A percentile compares a stretch with the other conserved stretches of the same genome.
Conservation (phyloP, 495 filamentous ascomycete genomes). For the Massariosphaeria phaeospora region DNA sequence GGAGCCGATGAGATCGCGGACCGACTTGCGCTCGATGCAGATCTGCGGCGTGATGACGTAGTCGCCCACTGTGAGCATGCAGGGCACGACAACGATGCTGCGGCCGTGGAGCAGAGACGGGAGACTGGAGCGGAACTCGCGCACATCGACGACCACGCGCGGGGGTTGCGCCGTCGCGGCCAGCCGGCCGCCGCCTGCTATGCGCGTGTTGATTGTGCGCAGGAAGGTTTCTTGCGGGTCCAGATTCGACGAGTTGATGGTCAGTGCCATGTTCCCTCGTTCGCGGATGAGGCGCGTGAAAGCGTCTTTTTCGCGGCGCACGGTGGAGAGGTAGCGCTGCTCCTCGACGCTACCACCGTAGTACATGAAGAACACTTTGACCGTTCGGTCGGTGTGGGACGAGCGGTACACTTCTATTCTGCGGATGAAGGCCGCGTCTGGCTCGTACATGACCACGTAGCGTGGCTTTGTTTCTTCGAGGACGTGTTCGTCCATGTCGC, state of each 20-base stretch:
- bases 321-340: conserved; percentile 83
- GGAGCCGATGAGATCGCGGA: conserved; percentile 84
- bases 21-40: conserved; percentile 89
- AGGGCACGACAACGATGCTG: conserved; percentile 79
- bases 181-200: conserved; percentile 85
- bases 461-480: conserved; percentile 88
- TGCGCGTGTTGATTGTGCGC: conserved; percentile 91
- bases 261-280: conserved; percentile 85
- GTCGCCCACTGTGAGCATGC: conserved; percentile 93
- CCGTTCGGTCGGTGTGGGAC: conserved; percentile 81
- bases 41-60: conserved; percentile 88
- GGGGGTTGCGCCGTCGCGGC: conserved; percentile 89
- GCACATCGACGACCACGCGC: conserved; percentile 87
- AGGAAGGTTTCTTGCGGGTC: conserved; percentile 92
- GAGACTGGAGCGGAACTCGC: conserved; percentile 89
- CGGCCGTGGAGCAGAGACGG: conserved; percentile 87
- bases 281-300: conserved; percentile 92
- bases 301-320: conserved; percentile 88
- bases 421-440: conserved; percentile 91
- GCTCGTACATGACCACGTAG: conserved; percentile 98
- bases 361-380: conserved; percentile 92
- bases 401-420: conserved; percentile 93
- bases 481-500: conserved; percentile 92
- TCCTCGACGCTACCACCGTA: conserved; percentile 94
- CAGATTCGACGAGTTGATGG: conserved; percentile 63